Evolutionary conservation across 805 yeast genomes (phyloP).

Genomic region (Lachancea lanzarotensis): DNA sequence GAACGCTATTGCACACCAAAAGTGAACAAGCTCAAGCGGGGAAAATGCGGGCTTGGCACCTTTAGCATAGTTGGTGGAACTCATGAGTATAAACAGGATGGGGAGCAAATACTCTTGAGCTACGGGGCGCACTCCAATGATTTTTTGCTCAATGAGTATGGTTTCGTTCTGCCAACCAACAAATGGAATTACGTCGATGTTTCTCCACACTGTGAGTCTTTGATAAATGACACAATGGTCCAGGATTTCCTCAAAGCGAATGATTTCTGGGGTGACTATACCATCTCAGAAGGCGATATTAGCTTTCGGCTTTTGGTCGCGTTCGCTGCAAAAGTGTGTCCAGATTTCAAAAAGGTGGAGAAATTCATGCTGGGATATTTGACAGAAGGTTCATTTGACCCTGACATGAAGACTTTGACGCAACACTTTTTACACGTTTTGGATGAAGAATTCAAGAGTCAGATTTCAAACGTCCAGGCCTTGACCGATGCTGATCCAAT

Average conservation of each 20-base stretch:
- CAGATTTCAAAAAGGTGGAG: slow-evolving; percentile 21
- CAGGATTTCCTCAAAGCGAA: slow-evolving; percentile 45
- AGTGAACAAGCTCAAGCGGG: slow-evolving; percentile 45
- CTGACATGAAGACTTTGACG: slow-evolving; percentile 9
- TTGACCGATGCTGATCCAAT: slow-evolving; percentile 1
- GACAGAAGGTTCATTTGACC: slow-evolving; percentile 25
- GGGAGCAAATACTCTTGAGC: slow-evolving; percentile 60
- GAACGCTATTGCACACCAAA: slow-evolving; percentile 49
- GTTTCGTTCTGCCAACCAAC: slow-evolving; percentile 57
- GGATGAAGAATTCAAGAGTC: neutral
- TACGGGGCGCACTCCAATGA: slow-evolving; percentile 90
- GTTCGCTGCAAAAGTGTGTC: slow-evolving; percentile 42
- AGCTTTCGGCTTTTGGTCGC: slow-evolving; percentile 77
- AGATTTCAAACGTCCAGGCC: neutral
- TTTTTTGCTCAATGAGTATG: slow-evolving; percentile 79
- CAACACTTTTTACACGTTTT: slow-evolving; percentile 3
- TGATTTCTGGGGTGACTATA: slow-evolving; percentile 70
- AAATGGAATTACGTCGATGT: slow-evolving; percentile 69
- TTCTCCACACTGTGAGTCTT: slow-evolving; percentile 35
- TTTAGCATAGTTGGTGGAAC: slow-evolving; percentile 27
- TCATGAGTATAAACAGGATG: slow-evolving; percentile 15
- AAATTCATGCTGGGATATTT: slow-evolving; percentile 25
- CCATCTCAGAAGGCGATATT: slow-evolving; percentile 44
- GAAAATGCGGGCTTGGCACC: slow-evolving; percentile 29
- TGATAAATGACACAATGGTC: slow-evolving; percentile 28